These are phyloP conservation scores for Berberis vulgaris DNA, from an alignment of 164 flowering plant genomes.

Conservation along the genomic window DNA sequence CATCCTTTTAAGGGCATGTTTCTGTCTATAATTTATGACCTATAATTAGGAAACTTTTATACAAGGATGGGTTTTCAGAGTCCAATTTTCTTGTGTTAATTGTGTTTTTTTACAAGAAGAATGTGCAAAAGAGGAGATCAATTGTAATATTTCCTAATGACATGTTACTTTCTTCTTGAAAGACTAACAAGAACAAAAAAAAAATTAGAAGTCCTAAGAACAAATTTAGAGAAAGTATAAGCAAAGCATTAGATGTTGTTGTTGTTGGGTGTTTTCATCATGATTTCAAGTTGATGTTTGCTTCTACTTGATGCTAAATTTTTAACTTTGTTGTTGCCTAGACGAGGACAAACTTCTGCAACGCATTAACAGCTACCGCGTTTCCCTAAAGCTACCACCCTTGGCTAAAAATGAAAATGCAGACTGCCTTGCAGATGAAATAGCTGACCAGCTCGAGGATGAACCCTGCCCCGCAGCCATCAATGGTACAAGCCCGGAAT, in stretches of 20 bases:
- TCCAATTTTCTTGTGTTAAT: not conserved
- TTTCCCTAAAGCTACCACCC: constrained; percentile 31
- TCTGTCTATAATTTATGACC: too few species aligned
- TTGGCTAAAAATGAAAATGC: constrained; percentile 54
- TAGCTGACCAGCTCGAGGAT: constrained; percentile 46
- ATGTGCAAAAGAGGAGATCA: not conserved
- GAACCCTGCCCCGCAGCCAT: constrained; percentile 31
- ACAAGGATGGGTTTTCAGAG: constrained; percentile 10
- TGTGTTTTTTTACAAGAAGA: not conserved
- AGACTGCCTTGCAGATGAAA: constrained; percentile 62
- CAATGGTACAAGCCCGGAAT: constrained; percentile 19
- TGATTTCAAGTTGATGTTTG: not conserved
- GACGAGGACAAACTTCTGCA: constrained; percentile 49
- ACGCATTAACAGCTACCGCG: constrained; percentile 54
- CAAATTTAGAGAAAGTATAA: too few species aligned
- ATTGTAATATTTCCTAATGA: not conserved
- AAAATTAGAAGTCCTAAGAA: not conserved
- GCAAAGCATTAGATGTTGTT: not conserved
- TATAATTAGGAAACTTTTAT: not conserved
- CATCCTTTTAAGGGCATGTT: too few species aligned
- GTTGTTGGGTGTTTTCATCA: not conserved
- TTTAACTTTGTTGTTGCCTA: not conserved
- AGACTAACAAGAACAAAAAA: not conserved
- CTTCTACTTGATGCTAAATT: not conserved
- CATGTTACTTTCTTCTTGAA: not conserved